Conservation (phyloP, 106 monocot genomes). For the Dendrobium officinale region DNA sequence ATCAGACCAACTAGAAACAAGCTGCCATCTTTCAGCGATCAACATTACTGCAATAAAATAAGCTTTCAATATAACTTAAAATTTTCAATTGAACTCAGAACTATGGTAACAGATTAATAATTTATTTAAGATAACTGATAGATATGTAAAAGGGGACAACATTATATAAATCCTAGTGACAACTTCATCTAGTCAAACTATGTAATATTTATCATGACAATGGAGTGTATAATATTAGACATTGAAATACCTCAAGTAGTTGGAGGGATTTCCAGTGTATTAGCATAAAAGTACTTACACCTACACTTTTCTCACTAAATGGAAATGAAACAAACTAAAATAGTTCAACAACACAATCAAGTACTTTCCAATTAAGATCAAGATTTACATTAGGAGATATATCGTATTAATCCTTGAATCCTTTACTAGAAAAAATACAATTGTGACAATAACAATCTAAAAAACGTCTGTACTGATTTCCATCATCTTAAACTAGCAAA, state of each 20-base stretch:
- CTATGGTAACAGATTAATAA: neutral
- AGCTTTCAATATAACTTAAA: too few species aligned
- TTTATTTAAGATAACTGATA: neutral
- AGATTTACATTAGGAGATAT: neutral
- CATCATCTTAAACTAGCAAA: neutral
- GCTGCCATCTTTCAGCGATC: neutral
- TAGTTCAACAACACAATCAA: neutral
- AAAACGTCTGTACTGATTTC: neutral
- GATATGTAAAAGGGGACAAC: neutral
- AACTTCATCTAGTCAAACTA: neutral
- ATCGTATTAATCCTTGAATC: neutral
- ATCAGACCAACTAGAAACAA: neutral
- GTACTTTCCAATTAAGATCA: neutral
- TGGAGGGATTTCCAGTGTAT: too few species aligned
- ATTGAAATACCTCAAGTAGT: too few species aligned
- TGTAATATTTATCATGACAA: too few species aligned
- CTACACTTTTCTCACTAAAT: neutral
- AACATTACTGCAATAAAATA: neutral
- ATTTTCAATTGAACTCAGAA: neutral
- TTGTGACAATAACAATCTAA: neutral
- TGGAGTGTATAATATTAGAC: too few species aligned
- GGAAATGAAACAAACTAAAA: neutral
- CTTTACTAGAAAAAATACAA: too few species aligned
- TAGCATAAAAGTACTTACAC: too few species aligned
- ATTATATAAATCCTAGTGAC: neutral